Base-by-base conservation (phyloP, 768 basidiomycete species). In the Crucibulum laeve region DNA sequence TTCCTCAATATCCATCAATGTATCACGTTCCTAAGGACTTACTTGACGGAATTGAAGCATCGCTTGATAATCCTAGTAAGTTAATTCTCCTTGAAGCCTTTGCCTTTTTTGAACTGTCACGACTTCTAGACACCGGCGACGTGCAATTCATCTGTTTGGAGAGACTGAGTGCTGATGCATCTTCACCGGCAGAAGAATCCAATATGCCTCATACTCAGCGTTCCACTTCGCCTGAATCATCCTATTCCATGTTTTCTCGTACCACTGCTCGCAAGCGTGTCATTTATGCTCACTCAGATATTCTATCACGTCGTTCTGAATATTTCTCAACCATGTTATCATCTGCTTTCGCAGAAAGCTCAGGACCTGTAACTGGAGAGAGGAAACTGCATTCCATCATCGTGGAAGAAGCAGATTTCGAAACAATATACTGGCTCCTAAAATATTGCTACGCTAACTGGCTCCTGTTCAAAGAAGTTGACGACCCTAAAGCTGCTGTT, bases 271-370 rank as follows among this genome's bases (percentile, higher is more conserved):
- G 88, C 7, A 90, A 88, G 56, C 74, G 87, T 26, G 59, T 82
- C 25, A 76, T 91, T 28, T 90, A 86, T 55, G 87, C 86, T 1
- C 87, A 90, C 56, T 82, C 82, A 5, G 85, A 87, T 51, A 85
- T 91, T 40, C 71, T 90, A 17, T 79, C 65, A 38, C 71, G 76
- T 8, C 70, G 87, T n/a, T 85, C 85, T 11, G 87, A 88, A 48
- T 90, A 89, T 54, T 88, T 89, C 51, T 72, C 79, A 4, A 85
- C 82, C 1, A 84, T 89, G 77, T 70, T 90, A 8, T 64, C 74
- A 17, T 86, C 84, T 0, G 71, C 80, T 0, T 91, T 89, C 53
- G 60, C 77, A n/a, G 87, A 88, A 60, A 80, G 64, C 40, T 38
- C 61, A 1, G 52, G 64, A 19, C 36, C 62, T 24, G 24, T 58